Evolutionary conservation across 805 yeast species (phyloP), one percentile per base, ranked within the genome.

Genomic region (Ogataea nonfermentans): DNA sequence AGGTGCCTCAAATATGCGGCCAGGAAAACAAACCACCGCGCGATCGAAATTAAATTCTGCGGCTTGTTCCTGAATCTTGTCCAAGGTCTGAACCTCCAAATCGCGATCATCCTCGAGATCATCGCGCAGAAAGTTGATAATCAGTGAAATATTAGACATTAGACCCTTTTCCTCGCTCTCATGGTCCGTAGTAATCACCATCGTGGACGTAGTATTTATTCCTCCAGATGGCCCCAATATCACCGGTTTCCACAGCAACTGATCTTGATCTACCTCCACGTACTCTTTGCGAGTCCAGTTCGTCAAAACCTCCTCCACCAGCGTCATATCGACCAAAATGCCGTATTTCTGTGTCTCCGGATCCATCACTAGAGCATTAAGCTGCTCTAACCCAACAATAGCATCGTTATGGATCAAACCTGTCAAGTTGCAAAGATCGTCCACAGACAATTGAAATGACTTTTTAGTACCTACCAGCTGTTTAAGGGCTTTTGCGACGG

Each of bases 321-420:
- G 49, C 1, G 54, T 52, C 20, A 75, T 44, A 46, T 84, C 73
- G 7, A 85, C 62, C 8, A 66, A 66, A 3, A 87, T 66, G 0
- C 74, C 79, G 59, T 77, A 87, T 17, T 55, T 56, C 12, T 68
- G 67, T 1, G 74, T 67, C 0, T 38, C 41, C 2, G 72, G 68
- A 41, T 76, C 69, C 24, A 71, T 63, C 1, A 76, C 64, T 15
- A 93, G 65, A 7, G 83, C 79, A 17, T 77, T 71, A 20, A 91
- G 62, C 41, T 80, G 83, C 59, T 93, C 99, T 15, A 93, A 66
- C 0, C 95, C 95, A 32, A 84, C 85, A 5, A 91, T 72, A 0
- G 90, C 88, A 62, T 93, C 98, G 10, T 91, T 83, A 7, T 84
- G 74, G 2, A 74, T 81, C 90, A 93, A 84, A 0, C 97, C 97